Evolutionary conservation across 2,329 filamentous ascomycete genomes (phyloP), one percentile per base, ranked within the genome.

Genomic region (Mycosphaerella sp.): DNA sequence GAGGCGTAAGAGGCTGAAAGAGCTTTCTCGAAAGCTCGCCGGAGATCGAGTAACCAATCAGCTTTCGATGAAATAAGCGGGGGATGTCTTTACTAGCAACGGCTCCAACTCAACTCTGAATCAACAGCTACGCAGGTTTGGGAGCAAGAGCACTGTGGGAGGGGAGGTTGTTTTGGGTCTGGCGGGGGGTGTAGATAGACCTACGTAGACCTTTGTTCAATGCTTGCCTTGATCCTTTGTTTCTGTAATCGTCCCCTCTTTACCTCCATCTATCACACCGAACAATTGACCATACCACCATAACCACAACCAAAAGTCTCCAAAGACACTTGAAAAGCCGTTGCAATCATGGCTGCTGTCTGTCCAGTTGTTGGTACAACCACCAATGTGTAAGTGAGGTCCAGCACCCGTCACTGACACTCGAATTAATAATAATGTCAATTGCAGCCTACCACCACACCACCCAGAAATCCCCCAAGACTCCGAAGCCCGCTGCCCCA

Each of bases 401-500:
- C 3, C 8, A 10, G 8, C 3, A 3, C 30, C 13, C 9, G 4
- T 32, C 30, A 10, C 30, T 32, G 8, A 32, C 30, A 21, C n/a
- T n/a, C n/a, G n/a, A n/a, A 21, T 25, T 6, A 6, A 25, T 25
- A 2, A 25, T 25, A 25, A 25, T 21, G 6, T 32, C 30, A 1
- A 6, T 34, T 30, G 28, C 28, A 34, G 30, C 7, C 70, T 73
- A 25, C 71, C 71, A 1, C 71, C 71, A 6, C 68, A 70, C 58
- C 71, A 73, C 58, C 71, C 71, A 7, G 63, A 63, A 8, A 54
- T 60, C 32, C 46, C 54, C 9, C 49, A 52, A 48, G 64, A 70
- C 52, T 67, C 71, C 28, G 71, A 71, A 40, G 71, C 71, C 27
- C 63, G 69, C 57, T 74, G 72, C 65, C 72, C 72, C 0, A 63